Evolutionary conservation across 345 rosid species (phyloP), one percentile per base, ranked within the genome.

Genomic region (Syzygium aromaticum): DNA sequence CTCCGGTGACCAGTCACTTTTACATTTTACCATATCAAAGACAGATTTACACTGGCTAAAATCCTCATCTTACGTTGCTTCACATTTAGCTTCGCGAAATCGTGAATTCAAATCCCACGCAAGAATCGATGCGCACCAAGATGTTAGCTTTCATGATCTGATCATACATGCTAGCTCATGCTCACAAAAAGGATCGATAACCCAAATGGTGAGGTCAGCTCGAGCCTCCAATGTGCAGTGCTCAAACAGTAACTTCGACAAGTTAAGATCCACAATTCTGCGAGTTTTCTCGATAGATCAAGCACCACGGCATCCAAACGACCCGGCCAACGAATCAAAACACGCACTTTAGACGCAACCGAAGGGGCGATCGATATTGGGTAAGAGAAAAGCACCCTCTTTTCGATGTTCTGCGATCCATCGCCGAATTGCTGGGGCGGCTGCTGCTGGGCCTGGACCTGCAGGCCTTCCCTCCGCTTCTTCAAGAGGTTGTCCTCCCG

Each of bases 391-490:
- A 73, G 80, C 80, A 95, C 99, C 94, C 93, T 95, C 90, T 93
- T 94, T 87, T 96, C 99, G 30, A 92, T 89, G 85, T 88, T 92
- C 59, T 91, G 96, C 27, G 90, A 89, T 52, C 89, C 90, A 89
- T 89, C 91, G 90, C 88, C 52, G 27, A 78, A 85, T 52, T 78
- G 89, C 54, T 63, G 67, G 51, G 51, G 30, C 80, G 49, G 89
- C 88, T 84, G 57, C 90, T 89, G 96, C 86, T 91, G 95, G 38
- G 93, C 90, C 89, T 91, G 94, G 25, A 90, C 91, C 89, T 89
- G 84, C 82, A 95, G 92, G 2, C 97, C 97, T 90, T 95, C 97
- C 52, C 96, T 92, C 14, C 97, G 88, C 87, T 95, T 95, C 96
- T 95, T 95, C 85, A 95, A 90, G 38, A 95, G 94, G 80, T 91